Conservation (phyloP, 2,329 filamentous ascomycete species). For the Gnomoniopsis smithogilvyi region DNA sequence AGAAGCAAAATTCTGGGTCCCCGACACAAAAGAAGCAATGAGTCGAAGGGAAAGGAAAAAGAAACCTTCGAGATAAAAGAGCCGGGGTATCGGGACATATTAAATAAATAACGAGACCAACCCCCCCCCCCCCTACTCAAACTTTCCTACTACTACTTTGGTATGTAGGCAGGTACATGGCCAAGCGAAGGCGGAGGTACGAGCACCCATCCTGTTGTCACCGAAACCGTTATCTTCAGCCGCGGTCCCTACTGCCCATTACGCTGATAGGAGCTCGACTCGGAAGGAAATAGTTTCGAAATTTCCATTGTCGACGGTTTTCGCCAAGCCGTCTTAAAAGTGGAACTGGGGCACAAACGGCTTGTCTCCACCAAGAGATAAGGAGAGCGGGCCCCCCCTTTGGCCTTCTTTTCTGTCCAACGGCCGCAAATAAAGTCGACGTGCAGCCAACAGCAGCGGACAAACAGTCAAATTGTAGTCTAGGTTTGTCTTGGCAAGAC, state of each 20-base stretch:
- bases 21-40: not conserved
- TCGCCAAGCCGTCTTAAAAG: not conserved
- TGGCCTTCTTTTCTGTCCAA: no score
- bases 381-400: not conserved
- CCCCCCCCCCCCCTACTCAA: no score
- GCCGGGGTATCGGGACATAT: not conserved
- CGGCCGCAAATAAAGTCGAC: not conserved
- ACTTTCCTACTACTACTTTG: no score
- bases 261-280: not conserved
- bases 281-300: not conserved
- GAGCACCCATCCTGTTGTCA: not conserved
- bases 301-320: not conserved
- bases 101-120: not conserved
- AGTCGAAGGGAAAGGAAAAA: not conserved
- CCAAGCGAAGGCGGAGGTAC: not conserved
- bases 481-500: not conserved
- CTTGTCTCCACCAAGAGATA: not conserved
- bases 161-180: no score
- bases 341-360: not conserved
- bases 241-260: not conserved
- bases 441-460: not conserved
- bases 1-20: not conserved
- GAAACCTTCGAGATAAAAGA: not conserved
- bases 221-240: not conserved
- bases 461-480: not conserved